Conservation (phyloP, 164 flowering plant genomes). For the Vitis rupestris region DNA sequence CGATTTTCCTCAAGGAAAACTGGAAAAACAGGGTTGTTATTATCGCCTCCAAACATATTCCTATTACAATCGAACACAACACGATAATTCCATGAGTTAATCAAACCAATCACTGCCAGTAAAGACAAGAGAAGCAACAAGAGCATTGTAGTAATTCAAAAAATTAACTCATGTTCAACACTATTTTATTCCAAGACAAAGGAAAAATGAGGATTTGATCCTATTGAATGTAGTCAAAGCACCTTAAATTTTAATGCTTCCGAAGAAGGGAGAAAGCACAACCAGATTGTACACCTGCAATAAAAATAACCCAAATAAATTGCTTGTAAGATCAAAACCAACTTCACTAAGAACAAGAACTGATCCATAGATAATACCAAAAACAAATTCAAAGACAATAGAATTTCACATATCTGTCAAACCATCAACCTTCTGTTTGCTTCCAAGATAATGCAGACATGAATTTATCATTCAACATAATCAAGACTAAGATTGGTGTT, state of each 20-base stretch:
- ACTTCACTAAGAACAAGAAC: neutral
- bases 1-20: constrained; percentile 43
- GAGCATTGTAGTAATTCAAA: neutral
- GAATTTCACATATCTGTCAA: too few relatives aligned
- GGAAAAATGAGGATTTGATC: neutral
- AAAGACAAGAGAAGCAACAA: neutral
- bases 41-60: constrained; percentile 74
- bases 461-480: too few relatives aligned
- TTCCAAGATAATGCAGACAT: too few relatives aligned
- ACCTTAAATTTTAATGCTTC: neutral
- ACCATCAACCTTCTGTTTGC: too few relatives aligned
- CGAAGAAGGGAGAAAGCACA: neutral
- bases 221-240: neutral
- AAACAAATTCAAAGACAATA: neutral
- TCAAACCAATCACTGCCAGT: too few relatives aligned
- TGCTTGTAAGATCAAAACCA: neutral
- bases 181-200: neutral
- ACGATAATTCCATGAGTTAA: neutral
- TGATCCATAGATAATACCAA: neutral
- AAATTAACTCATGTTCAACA: too few relatives aligned
- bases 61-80: constrained; percentile 18
- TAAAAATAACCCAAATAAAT: neutral
- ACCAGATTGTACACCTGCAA: neutral
- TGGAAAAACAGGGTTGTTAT: constrained; percentile 35
- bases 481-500: too few relatives aligned